Evolutionary conservation across 2,329 filamentous ascomycete species (phyloP).

Genomic region (Geoglossum cookeanum): DNA sequence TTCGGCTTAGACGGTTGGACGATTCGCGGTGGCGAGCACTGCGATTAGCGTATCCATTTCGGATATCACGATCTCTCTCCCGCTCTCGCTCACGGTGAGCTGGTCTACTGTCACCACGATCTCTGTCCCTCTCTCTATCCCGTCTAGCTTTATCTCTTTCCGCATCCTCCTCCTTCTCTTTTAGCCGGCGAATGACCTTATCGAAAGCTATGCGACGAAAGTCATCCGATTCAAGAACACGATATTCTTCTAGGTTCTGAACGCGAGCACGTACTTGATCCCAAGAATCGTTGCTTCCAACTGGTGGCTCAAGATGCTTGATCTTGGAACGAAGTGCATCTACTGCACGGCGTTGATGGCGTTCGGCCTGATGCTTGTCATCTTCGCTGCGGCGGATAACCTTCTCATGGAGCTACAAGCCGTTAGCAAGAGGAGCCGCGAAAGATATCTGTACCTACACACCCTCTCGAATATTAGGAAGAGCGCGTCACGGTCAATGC

Average conservation of each 20-base stretch:
- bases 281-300: slow-evolving; percentile 63
- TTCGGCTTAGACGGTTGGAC: slow-evolving; percentile 48
- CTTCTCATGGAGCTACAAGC: slow-evolving; percentile 56
- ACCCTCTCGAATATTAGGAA: slow-evolving; percentile 69
- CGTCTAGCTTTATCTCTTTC: slow-evolving; percentile 35
- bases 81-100: slow-evolving; percentile 38
- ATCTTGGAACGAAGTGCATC: slow-evolving; percentile 73
- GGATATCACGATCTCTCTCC: slow-evolving; percentile 27
- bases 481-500: slow-evolving; percentile 63
- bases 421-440: neutral
- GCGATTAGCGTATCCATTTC: slow-evolving; percentile 27
- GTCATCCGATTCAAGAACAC: slow-evolving; percentile 65
- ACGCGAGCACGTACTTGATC: slow-evolving; percentile 70
- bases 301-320: slow-evolving; percentile 75
- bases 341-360: slow-evolving; percentile 64
- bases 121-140: slow-evolving; percentile 23
- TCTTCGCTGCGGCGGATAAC: slow-evolving; percentile 66
- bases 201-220: slow-evolving; percentile 71
- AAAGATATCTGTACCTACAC: slow-evolving; percentile 16
- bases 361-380: slow-evolving; percentile 63
- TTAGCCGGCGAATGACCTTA: slow-evolving; percentile 76
- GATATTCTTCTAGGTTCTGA: slow-evolving; percentile 66
- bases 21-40: slow-evolving; percentile 26
- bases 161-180: slow-evolving; percentile 70
- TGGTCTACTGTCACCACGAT: slow-evolving; percentile 29